Conservation (phyloP, 139 green algal species). For the Chlamydomonas eustigma region DNA sequence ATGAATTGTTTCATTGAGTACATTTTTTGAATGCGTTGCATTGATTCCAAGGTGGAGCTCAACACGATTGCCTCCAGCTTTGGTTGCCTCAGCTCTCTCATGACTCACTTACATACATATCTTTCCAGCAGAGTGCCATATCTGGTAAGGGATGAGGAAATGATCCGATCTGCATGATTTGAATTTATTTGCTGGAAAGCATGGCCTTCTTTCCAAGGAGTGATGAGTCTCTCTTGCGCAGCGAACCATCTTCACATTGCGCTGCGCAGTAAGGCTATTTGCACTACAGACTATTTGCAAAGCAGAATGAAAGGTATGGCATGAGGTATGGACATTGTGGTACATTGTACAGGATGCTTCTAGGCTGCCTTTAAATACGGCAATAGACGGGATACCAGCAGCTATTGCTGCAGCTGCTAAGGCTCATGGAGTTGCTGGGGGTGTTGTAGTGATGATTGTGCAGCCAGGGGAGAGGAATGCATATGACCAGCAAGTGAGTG, state of each 20-base stretch:
- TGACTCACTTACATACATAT: conserved; percentile 66
- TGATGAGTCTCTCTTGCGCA: too few relatives aligned
- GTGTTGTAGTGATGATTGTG: conserved; percentile 87
- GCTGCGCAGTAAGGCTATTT: too few relatives aligned
- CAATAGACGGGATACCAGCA: conserved; percentile 48
- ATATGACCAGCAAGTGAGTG: conserved; percentile 82
- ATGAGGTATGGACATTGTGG: too few relatives aligned
- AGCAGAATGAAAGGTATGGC: too few relatives aligned
- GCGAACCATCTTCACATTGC: too few relatives aligned
- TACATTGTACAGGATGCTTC: conserved; percentile 28
- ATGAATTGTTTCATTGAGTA: too few relatives aligned
- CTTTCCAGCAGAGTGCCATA: conserved; percentile 1
- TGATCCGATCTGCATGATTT: too few relatives aligned
- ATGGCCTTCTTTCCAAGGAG: too few relatives aligned
- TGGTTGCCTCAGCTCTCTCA: conserved; percentile 70
- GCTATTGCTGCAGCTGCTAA: conserved; percentile 36
- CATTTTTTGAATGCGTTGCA: conserved; percentile 1
- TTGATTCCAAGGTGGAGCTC: conserved; percentile 82
- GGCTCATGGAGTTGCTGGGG: conserved; percentile 14
- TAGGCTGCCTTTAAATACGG: conserved; percentile 67
- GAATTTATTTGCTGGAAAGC: too few relatives aligned
- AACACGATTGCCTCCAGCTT: conserved; percentile 98
- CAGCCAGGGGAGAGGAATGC: conserved; percentile 88
- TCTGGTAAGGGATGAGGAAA: conserved; percentile 14
- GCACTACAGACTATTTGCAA: too few relatives aligned